Percentiles rank a stretch among this genome's conserved stretches.
These are phyloP conservation scores for Colletotrichum viniferum DNA, from an alignment of 2,329 filamentous ascomycete genomes.

Conservation along the genomic window DNA sequence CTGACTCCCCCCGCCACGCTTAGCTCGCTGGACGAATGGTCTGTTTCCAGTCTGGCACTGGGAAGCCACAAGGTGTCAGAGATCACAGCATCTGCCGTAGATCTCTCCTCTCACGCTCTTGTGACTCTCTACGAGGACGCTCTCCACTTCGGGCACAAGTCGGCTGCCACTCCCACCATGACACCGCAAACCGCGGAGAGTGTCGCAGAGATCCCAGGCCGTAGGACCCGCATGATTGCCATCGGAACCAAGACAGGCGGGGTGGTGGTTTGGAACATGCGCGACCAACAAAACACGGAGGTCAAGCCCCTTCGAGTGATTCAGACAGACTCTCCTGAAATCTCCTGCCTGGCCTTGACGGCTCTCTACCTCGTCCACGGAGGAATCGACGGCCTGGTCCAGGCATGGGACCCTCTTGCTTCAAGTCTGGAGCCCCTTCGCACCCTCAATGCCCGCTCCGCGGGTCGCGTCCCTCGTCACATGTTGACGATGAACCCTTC, in stretches of 20 bases:
- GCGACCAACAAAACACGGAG: conserved; percentile 65
- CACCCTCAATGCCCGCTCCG: conserved; percentile 85
- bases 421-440: conserved; percentile 80
- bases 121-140: conserved; percentile 81
- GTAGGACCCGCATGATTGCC: conserved; percentile 80
- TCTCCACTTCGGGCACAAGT: conserved; percentile 54
- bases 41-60: not conserved
- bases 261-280: conserved; percentile 86
- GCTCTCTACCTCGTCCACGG: conserved; percentile 90
- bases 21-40: conserved; percentile 18
- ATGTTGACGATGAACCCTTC: conserved; percentile 58
- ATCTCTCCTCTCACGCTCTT: conserved; percentile 74
- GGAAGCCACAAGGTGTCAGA: conserved; percentile 53
- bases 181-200: conserved; percentile 44
- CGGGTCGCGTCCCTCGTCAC: conserved; percentile 80
- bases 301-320: conserved; percentile 80
- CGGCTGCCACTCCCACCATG: conserved; percentile 42
- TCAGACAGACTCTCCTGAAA: conserved; percentile 86
- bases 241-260: conserved; percentile 79
- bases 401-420: conserved; percentile 94
- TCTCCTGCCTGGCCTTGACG: conserved; percentile 82
- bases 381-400: conserved; percentile 91
- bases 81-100: conserved; percentile 74
- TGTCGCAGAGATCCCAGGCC: conserved; percentile 74
- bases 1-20: conserved; percentile 11